These are phyloP conservation scores for Colletotrichum liriopes DNA, from an alignment of 2,329 filamentous ascomycete genomes.

Conservation along the genomic window DNA sequence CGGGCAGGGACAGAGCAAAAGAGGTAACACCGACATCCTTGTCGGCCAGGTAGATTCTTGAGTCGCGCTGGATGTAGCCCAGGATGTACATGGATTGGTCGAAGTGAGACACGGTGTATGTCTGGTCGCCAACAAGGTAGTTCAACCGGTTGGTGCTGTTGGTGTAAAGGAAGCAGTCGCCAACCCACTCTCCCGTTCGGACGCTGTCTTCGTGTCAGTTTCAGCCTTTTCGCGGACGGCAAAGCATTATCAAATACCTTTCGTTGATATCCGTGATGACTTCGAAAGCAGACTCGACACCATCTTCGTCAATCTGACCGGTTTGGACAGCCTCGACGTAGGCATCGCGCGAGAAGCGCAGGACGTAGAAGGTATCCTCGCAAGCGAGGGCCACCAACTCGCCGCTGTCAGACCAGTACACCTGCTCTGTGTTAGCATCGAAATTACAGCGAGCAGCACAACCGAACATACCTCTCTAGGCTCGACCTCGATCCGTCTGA, in stretches of 20 bases:
- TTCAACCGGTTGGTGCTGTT: conserved; percentile 97
- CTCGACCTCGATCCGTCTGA: conserved; percentile 90
- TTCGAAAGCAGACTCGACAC: conserved; percentile 95
- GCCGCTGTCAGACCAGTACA: conserved; percentile 98
- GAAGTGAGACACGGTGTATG: conserved; percentile 97
- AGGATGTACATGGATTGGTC: conserved; percentile 96
- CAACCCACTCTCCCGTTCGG: conserved; percentile 96
- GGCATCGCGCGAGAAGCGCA: conserved; percentile 91
- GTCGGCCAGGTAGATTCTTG: conserved; percentile 94
- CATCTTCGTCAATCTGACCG: conserved; percentile 88
- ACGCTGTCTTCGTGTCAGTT: conserved; percentile 69
- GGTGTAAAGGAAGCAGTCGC: conserved; percentile 99
- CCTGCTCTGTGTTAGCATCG: conserved; percentile 60
- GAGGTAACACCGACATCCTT: conserved; percentile 95
- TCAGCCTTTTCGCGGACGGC: background rate
- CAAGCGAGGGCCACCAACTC: conserved; percentile 94
- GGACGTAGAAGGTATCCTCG: conserved; percentile 94
- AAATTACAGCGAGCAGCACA: too few species aligned
- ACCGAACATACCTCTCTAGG: conserved; percentile 63
- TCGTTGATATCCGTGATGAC: conserved; percentile 97
- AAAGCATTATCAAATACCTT: conserved; percentile 67
- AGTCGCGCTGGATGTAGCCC: conserved; percentile 95
- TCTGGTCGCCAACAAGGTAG: conserved; percentile 97
- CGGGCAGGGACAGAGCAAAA: conserved; percentile 90
- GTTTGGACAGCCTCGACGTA: conserved; percentile 88